Evolutionary conservation across 2,329 filamentous ascomycete species (phyloP), one percentile per base, ranked within the genome.

Genomic region (Paracamarosporium sp.): DNA sequence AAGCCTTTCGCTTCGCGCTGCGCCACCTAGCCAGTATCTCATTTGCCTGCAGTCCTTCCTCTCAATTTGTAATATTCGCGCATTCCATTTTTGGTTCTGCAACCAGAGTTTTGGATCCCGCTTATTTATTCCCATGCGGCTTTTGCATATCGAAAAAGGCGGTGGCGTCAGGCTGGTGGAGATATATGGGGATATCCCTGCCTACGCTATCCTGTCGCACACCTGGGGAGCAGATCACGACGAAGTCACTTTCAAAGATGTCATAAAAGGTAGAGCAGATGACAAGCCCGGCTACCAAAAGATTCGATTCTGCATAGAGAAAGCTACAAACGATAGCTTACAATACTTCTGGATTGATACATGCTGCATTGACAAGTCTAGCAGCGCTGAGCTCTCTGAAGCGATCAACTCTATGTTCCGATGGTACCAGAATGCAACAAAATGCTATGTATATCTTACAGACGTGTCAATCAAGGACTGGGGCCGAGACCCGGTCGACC

Each of bases 291-390:
- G 47, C 30, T 50, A 50, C 22, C 22, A 25, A 7, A 50, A 50
- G 17, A 38, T 50, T 27, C 47, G 47, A 2, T 50, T 50, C 17
- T 43, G 40, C 9, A 12, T 25, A 6, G 40, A 43, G 11, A 17
- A 25, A 28, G 55, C 48, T 40, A 25, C 33, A 13, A 40, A 28
- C 5, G 55, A 57, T 36, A 25, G 33, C 28, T 22, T 53, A 1
- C 2, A 17, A 6, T 51, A 54, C 38, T 50, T 54, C 11, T 58
- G 55, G 55, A 47, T 54, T 7, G 55, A 43, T 43, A 43, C 40
- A 17, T 43, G 40, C 22, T 43, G 40, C 11, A 43, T 43, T 22
- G 40, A 43, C 22, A 43, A 43, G 22, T 43, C 40, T 25, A 43
- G 40, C 4, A 43, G 40, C 12, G 40, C 40, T 15, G 40, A 43